Conservation (phyloP, 2,329 filamentous ascomycete species). For the Pezicula radicicola region DNA sequence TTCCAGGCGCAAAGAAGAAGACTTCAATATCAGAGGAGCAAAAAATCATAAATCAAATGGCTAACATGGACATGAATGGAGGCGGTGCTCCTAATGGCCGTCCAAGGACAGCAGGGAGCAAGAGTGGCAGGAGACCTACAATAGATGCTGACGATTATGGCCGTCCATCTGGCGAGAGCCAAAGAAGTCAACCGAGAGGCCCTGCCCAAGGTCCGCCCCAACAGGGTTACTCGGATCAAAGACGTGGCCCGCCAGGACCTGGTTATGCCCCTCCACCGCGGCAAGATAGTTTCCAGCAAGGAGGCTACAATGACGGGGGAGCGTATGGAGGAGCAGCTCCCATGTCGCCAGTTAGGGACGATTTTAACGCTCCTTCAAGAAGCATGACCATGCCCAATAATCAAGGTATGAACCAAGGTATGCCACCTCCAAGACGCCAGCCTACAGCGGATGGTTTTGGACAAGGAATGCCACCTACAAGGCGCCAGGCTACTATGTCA, state of each 20-base stretch:
- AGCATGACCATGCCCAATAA: constrained; percentile 61
- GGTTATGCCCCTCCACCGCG: constrained; percentile 11
- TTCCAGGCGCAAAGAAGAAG: constrained; percentile 36
- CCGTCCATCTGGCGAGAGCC: constrained; percentile 15
- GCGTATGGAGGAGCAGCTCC: constrained; percentile 17
- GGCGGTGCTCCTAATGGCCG: constrained; percentile 10
- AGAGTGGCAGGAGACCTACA: constrained; percentile 16
- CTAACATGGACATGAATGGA: constrained; percentile 22
- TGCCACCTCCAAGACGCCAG: constrained; percentile 9
- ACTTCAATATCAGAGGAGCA: constrained; percentile 35
- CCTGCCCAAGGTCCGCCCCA: constrained; percentile 17
- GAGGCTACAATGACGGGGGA: constrained; percentile 21
- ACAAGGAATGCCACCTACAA: constrained; percentile 28
- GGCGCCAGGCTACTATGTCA: constrained; percentile 15
- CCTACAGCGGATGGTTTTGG: constrained; percentile 22
- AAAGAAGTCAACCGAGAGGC: constrained; percentile 16
- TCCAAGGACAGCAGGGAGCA: constrained; percentile 19
- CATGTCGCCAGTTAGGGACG: constrained; percentile 31
- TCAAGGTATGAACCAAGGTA: constrained; percentile 37
- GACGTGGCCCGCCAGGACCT: constrained; percentile 15
- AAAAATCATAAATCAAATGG: constrained; percentile 27
- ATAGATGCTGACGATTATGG: constrained; percentile 20
- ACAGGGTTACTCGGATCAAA: constrained; percentile 22
- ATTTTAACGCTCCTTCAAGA: constrained; percentile 50
- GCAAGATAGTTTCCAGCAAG: constrained; percentile 23